Base-by-base conservation (phyloP, 192 early-diverging fungal genomes). In the Coemansia sp. region DNA sequence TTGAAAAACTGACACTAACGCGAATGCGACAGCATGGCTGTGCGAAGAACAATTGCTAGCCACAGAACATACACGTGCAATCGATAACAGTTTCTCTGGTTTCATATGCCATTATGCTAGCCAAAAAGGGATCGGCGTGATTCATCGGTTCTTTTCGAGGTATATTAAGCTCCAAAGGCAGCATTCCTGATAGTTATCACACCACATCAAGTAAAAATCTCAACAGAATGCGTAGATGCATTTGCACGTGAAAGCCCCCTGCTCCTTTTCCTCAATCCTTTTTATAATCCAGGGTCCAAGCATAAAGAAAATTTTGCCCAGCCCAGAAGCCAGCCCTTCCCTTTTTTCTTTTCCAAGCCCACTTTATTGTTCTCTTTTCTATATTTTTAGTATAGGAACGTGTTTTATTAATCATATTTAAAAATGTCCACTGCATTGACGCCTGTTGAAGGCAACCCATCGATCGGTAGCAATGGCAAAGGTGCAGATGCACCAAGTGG, bases 1-100 rank as follows among this genome's bases (percentile, higher is more conserved):
- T 76, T 65, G 72, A 76, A 40, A 31, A 66, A 10, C 58, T 69
- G 54, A 76, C 72, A 23, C 48, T 76, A 48, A 62, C 63, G 72
- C 66, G 72, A 4, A 76, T 76, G 72, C 72, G 65, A 43, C 56
- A 74, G 50, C 50, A 49, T 14, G 42, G 38, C 50, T 13, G 33
- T 6, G 42, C 31, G 18, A 23, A 42, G 37, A 33, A 48, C 43
- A 50, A 31, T 23, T 26, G 28, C 18, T 26, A n/a, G 19, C 14
- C 26, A 26, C 28, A 30, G 26, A 33, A 36, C 12, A 12, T 13
- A 20, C 19, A 37, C 35, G 50, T 52, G 55, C 35, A n/a, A 45
- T 46, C 30, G 30, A 56, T 44, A n/a, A 28, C 38, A 37, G 8
- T 21, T 21, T 44, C 31, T 38, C 37, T 18, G 15, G 8, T 36